Base-by-base conservation (phyloP, 1,284 basidiomycete species). In the Phaffia rhodozyma region DNA sequence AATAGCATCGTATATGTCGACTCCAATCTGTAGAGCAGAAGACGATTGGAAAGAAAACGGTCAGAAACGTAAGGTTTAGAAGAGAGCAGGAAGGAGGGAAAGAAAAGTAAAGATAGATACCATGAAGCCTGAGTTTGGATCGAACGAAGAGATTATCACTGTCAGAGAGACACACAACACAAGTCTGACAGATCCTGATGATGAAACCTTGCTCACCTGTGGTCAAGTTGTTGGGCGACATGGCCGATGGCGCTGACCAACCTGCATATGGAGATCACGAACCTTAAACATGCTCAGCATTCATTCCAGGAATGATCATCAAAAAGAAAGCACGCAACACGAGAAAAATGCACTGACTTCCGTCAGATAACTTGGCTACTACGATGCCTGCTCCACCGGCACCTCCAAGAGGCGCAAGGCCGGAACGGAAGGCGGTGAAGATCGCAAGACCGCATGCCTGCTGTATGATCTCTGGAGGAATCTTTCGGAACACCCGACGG, bases 361-460 rank as follows among this genome's bases (percentile, higher is more conserved):
- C 78, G 69, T 79, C 78, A 4, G 73, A 71, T 13, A 78, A 69
- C 55, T 72, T 71, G 18, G 75, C 76, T 3, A 78, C 68, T 7
- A 79, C 75, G 7, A 79, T 55, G 0, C 81, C 80, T 0, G 75
- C 70, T 0, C 79, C 80, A 48, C 79, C 79, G 0, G 79, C 78
- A 0, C 80, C 80, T 13, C 79, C 79, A 18, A 82, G 75, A 0
- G 80, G 80, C 0, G 79, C 77, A 16, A 81, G 74, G 0, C 78
- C 81, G 11, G 72, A 72, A 11, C 76, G 60, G 73, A 81, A 79
- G 9, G 73, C 72, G 0, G 79, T 79, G 69, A 79, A 81, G 68
- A 82, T 80, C 30, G 76, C 77, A 25, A 79, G 67, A 20, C 76
- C 76, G 48, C 72, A 70, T 25, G 79, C 79, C 9, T 76, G 66